Percentiles rank a stretch among this genome's conserved stretches.
phyloP scores from a whole-genome alignment of 2,329 filamentous ascomycete species.

The Pseudocercospora pini-densiflorae region DNA sequence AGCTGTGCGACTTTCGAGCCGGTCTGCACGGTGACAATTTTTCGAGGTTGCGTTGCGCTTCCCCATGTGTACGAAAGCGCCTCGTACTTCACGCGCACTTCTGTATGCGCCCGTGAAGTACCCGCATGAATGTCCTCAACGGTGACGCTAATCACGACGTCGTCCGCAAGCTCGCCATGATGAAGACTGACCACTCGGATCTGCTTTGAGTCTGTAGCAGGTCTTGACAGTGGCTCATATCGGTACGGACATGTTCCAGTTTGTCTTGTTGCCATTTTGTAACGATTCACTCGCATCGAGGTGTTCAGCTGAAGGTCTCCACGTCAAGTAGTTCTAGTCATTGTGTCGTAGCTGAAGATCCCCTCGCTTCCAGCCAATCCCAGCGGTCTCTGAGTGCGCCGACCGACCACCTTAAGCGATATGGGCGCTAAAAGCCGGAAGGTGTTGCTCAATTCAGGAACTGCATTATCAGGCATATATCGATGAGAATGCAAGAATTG shows the following conservation, averaged over 20 bases:
- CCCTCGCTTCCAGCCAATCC: neutral
- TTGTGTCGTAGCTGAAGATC: neutral
- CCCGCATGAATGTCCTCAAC: neutral
- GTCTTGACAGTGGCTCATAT: neutral
- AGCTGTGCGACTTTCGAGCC: neutral
- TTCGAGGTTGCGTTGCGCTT: neutral
- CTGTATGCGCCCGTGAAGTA: neutral
- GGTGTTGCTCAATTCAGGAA: too few species aligned
- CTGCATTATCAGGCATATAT: too few species aligned
- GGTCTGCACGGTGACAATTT: neutral
- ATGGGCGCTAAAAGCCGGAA: neutral
- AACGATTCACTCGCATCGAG: neutral
- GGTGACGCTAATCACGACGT: neutral
- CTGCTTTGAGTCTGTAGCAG: neutral
- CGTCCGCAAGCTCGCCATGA: neutral
- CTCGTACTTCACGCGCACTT: neutral
- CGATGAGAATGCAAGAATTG: too few species aligned
- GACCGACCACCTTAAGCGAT: neutral
- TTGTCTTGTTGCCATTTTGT: neutral
- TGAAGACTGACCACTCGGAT: neutral
- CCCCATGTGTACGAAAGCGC: conserved; percentile 20
- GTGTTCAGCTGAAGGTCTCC: neutral
- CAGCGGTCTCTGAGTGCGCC: neutral
- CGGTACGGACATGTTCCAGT: neutral
- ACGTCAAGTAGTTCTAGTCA: neutral